Evolutionary conservation across 164 flowering plant genomes (phyloP), one percentile per base, ranked within the genome.

Genomic region (Umbilicus rupestris): DNA sequence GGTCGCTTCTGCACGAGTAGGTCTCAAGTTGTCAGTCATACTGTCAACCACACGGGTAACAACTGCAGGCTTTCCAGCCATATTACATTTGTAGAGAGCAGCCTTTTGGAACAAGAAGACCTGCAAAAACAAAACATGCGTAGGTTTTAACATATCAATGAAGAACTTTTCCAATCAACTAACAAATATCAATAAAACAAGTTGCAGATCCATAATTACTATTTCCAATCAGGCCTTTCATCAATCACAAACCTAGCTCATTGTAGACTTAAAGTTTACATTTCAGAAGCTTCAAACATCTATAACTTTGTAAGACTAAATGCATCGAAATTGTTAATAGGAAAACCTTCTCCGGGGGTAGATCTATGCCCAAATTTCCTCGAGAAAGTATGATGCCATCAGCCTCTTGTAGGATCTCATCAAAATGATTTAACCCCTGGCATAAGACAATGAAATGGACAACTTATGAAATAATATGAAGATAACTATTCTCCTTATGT

Each of bases 1-100:
- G 69, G 93, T 87, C 58, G 97, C 97, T 73, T 90, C 97, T 11
- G 94, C 97, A 74, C 97, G 97, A 76, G 97, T 89, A 65, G 97
- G 97, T 62, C 97, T 82, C 69, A 91, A 80, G 78, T 91, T 91
- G 68, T 81, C 90, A 28, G 97, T 91, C 97, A 91, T 91, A 71
- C 96, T 91, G 73, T 91, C 97, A 67, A 91, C 96, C 67, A 90
- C 97, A 76, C 97, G 94, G 69, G 97, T 90, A 66, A 86, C 81
- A 30, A 90, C 92, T 14, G 92, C 93, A 73, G 97, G 96, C 78
- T 91, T 91, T 39, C 97, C 96, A 66, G 88, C 90, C 92, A 91
- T 82, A 73, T 91, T 91, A 72, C 97, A 91, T 78, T 88, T 87
- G 81, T 82, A 85, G 67, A 91, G 72, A 49, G 93, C 97, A 74